A percentile compares a stretch with the other conserved stretches of the same genome.
These are phyloP conservation scores for Fusarium torulosum DNA, from an alignment of 2,329 filamentous ascomycete species.

Conservation along the genomic window DNA sequence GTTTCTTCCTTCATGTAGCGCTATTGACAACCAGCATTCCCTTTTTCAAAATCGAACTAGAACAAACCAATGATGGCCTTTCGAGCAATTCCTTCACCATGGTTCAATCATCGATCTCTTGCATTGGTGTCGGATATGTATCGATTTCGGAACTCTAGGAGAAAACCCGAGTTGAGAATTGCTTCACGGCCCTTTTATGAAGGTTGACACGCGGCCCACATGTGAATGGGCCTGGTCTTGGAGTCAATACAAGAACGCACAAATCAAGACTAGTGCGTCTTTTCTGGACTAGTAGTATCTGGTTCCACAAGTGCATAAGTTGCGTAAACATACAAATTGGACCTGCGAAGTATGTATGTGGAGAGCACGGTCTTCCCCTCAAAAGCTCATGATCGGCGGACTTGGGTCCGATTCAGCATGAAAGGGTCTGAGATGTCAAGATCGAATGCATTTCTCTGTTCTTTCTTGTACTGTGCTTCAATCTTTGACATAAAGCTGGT, in stretches of 20 bases:
- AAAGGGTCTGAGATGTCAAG: slow-evolving; percentile 9
- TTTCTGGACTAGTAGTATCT: background rate
- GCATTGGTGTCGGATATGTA: slow-evolving; percentile 15
- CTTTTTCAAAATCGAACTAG: slow-evolving; percentile 7
- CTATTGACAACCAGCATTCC: slow-evolving; percentile 11
- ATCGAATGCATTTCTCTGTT: slow-evolving; percentile 4
- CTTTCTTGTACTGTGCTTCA: background rate
- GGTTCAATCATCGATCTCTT: slow-evolving; percentile 19
- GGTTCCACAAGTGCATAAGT: background rate
- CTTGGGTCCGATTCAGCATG: slow-evolving; percentile 25
- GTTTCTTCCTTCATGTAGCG: slow-evolving; percentile 11
- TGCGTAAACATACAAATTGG: no score
- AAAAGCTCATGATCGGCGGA: slow-evolving; percentile 11
- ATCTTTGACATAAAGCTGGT: no score
- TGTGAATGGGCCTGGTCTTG: background rate
- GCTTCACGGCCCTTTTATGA: slow-evolving; percentile 41
- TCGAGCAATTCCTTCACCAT: background rate
- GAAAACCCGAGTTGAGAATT: slow-evolving; percentile 29
- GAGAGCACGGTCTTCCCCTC: background rate
- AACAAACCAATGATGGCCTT: background rate
- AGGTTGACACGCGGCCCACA: slow-evolving; percentile 35
- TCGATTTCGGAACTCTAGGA: slow-evolving; percentile 10
- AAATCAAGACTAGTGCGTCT: slow-evolving; percentile 31
- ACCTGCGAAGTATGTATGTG: background rate
- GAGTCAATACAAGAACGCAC: slow-evolving; percentile 24